phyloP scores from a whole-genome alignment of 768 basidiomycete species.

The Suillus weaverae region DNA sequence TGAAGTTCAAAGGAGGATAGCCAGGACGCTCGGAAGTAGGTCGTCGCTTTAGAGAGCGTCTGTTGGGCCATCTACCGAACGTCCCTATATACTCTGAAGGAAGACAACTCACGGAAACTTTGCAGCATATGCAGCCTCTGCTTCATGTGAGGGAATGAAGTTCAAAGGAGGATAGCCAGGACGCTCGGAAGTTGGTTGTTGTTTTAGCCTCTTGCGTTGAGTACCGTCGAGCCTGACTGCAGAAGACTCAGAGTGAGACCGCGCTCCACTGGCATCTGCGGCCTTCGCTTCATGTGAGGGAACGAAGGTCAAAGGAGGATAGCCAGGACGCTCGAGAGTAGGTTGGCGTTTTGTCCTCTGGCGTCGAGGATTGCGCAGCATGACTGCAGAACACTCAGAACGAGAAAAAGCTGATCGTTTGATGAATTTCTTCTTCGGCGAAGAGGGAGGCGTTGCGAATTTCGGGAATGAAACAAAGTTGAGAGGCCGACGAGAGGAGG shows the following conservation, averaged over 20 bases:
- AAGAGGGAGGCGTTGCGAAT: conserved; percentile 11
- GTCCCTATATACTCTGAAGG: neutral
- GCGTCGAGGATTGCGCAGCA: neutral
- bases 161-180: conserved; percentile 18
- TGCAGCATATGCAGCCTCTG: conserved; percentile 26
- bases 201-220: neutral
- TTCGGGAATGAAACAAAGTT: conserved; percentile 29
- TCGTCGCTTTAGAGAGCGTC: neutral
- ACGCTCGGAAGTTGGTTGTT: neutral
- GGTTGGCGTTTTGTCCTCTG: neutral
- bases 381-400: neutral
- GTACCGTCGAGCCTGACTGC: neutral
- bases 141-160: conserved; percentile 27
- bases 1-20: conserved; percentile 20
- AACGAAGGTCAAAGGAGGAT: conserved; percentile 24
- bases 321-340: neutral
- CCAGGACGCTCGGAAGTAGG: neutral
- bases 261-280: conserved; percentile 19
- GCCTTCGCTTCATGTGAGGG: conserved; percentile 29
- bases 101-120: conserved; percentile 26
- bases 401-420: neutral
- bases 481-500: conserved; percentile 23
- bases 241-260: neutral
- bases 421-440: neutral
- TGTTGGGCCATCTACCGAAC: neutral